Base-by-base conservation (phyloP, 495 filamentous ascomycete genomes). In the Platismatia glauca region DNA sequence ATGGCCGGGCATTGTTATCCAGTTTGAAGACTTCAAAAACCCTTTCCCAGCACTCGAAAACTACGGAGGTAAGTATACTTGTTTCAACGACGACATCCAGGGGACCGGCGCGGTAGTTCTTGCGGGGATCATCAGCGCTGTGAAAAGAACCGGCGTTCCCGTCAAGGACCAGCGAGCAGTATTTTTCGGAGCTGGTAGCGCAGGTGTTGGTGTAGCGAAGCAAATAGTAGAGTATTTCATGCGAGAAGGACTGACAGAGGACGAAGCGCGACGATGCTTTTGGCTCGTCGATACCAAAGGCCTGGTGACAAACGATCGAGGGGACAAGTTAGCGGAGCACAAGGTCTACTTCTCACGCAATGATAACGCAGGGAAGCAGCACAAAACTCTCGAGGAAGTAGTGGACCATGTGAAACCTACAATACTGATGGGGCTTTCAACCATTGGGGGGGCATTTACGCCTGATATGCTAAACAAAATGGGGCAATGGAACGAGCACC, bases 1-100 rank as follows among this genome's bases (percentile, higher is more conserved):
- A 63, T 95, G 83, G 84, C 91, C 91, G 24, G 84, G 90, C 62
- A 95, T 98, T 78, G 86, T 98, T 59, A 89, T 98, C 64, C 94
- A 98, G 74, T 98, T 96, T 67, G 94, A 98, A 76, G 94, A 98
- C 66, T 97, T 96, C 77, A 96, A 98, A 81, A 96, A 92, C 67
- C 94, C 94, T 18, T 98, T 98, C 84, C 89, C 90, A 61, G 90
- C 93, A 56, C 81, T 98, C 46, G 87, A 95, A 73, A 83, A 91
- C 52, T 97, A 97, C 73, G 86, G 87, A 55, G 82, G 89, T 68
- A 83, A 79, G 58, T 91, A 95, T 77, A 95, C 91, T 72, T 93
- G 89, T 78, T 98, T 98, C 83, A 98, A 98, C 71, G 94, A 98
- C 70, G 94, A 98, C 70, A 93, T 98, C 71, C 94, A 97, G 80